phyloP scores from a whole-genome alignment of 768 basidiomycete genomes.

The Phanerodontia chrysosporium region DNA sequence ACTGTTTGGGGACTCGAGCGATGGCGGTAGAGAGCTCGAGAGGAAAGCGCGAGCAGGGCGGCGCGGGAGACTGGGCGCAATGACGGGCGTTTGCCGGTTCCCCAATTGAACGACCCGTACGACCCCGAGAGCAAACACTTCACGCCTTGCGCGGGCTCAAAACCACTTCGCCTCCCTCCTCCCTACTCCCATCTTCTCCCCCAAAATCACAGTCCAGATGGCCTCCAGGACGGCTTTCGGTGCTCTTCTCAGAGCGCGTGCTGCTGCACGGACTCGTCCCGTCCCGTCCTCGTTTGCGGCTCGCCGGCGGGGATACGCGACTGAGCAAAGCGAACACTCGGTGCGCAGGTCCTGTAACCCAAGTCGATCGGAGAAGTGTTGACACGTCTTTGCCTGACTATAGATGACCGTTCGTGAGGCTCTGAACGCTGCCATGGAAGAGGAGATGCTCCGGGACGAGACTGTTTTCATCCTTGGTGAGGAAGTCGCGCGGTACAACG shows the following conservation, averaged over 20 bases:
- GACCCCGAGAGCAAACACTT: constrained; percentile 14
- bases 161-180: constrained; percentile 14
- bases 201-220: constrained; percentile 40
- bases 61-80: neutral
- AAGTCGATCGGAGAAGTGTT: neutral
- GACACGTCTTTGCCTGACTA: neutral
- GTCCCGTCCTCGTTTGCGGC: constrained; percentile 35
- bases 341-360: constrained; percentile 29
- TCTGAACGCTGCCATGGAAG: constrained; percentile 96
- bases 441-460: constrained; percentile 97
- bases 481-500: constrained; percentile 98
- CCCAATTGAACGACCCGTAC: constrained; percentile 18
- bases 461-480: constrained; percentile 94
- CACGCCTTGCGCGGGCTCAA: constrained; percentile 8
- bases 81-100: constrained; percentile 7
- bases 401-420: constrained; percentile 99
- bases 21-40: neutral
- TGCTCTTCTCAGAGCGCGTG: constrained; percentile 50
- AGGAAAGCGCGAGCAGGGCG: neutral
- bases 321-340: constrained; percentile 43
- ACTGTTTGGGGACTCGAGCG: neutral
- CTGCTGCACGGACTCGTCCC: constrained; percentile 40
- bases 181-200: constrained; percentile 26
- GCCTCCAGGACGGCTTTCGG: constrained; percentile 59
- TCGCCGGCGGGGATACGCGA: constrained; percentile 50